A percentile compares a stretch with the other conserved stretches of the same genome.
These are phyloP conservation scores for Penicillium sp. DNA, from an alignment of 2,329 filamentous ascomycete genomes.

Conservation along the genomic window DNA sequence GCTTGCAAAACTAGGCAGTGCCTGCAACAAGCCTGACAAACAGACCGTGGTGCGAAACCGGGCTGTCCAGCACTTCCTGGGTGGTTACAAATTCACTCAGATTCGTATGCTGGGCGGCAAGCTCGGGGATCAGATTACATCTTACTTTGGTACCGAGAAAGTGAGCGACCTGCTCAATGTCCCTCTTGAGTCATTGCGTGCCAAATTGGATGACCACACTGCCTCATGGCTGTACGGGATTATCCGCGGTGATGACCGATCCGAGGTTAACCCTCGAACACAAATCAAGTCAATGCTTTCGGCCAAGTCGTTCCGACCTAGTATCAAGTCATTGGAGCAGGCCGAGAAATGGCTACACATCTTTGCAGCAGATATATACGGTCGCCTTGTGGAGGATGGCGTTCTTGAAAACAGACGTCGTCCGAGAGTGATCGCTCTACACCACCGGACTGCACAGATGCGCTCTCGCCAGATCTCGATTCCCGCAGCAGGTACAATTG, in stretches of 20 bases:
- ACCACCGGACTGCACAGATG: constrained; percentile 76
- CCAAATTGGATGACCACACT: constrained; percentile 80
- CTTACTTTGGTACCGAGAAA: constrained; percentile 79
- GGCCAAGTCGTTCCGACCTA: constrained; percentile 90
- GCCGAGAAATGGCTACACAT: constrained; percentile 86
- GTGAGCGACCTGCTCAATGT: constrained; percentile 77
- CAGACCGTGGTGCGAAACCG: constrained; percentile 93
- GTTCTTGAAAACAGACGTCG: constrained; percentile 84
- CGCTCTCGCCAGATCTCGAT: constrained; percentile 79
- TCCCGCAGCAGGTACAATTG: constrained; percentile 73
- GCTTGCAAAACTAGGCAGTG: constrained; percentile 90
- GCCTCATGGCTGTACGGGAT: constrained; percentile 84
- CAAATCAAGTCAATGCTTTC: constrained; percentile 98
- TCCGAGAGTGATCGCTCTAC: constrained; percentile 83
- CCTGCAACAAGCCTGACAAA: constrained; percentile 88
- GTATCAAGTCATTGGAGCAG: constrained; percentile 78
- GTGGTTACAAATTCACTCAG: constrained; percentile 89
- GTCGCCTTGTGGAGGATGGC: constrained; percentile 87
- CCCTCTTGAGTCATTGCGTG: constrained; percentile 75
- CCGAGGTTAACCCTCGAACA: constrained; percentile 87
- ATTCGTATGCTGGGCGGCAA: constrained; percentile 96
- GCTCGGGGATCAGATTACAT: constrained; percentile 82
- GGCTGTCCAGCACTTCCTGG: constrained; percentile 78
- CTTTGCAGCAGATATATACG: constrained; percentile 89
- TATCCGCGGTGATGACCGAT: constrained; percentile 83